phyloP scores from a whole-genome alignment of 805 yeast species.

The Scheffersomyces lignosus region DNA sequence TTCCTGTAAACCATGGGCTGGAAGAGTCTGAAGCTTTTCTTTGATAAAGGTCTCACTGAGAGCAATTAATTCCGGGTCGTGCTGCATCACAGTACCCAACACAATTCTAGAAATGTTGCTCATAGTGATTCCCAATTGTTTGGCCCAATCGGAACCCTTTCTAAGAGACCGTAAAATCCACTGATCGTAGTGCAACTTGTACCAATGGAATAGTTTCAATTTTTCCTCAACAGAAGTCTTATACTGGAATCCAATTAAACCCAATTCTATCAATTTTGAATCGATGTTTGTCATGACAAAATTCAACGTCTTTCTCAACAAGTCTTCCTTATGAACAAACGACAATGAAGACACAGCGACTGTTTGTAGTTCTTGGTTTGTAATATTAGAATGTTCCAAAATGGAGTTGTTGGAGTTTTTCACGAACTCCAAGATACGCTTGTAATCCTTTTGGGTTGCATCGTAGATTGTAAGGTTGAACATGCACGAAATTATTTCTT shows the following conservation, averaged over 20 bases:
- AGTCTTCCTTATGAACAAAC: conserved; percentile 43
- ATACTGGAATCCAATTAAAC: conserved; percentile 53
- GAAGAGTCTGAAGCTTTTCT: conserved; percentile 30
- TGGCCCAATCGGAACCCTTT: conserved; percentile 46
- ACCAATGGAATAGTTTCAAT: conserved; percentile 57
- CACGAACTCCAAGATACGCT: conserved; percentile 54
- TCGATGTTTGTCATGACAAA: conserved; percentile 59
- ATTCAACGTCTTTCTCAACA: conserved; percentile 55
- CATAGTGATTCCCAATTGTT: conserved; percentile 46
- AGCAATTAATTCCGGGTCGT: conserved; percentile 28
- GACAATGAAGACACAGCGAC: conserved; percentile 58
- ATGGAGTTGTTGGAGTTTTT: conserved; percentile 50
- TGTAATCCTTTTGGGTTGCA: conserved; percentile 53
- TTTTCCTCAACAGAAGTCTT: conserved; percentile 28
- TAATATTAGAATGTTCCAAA: conserved; percentile 35
- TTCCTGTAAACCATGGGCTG: conserved; percentile 38
- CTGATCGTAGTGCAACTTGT: conserved; percentile 46
- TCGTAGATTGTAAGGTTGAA: conserved; percentile 42
- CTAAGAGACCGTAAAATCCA: conserved; percentile 53
- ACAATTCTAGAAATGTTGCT: conserved; percentile 43
- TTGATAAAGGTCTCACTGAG: conserved; percentile 28
- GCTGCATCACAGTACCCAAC: conserved; percentile 39
- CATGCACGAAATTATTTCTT: conserved; percentile 46
- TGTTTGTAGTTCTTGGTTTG: conserved; percentile 47
- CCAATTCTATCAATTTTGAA: conserved; percentile 53